A percentile compares a stretch with the other conserved stretches of the same genome.
Evolutionary conservation across 208 protist genomes (phyloP).

Genomic region (Trypanosomatidae sp.): DNA sequence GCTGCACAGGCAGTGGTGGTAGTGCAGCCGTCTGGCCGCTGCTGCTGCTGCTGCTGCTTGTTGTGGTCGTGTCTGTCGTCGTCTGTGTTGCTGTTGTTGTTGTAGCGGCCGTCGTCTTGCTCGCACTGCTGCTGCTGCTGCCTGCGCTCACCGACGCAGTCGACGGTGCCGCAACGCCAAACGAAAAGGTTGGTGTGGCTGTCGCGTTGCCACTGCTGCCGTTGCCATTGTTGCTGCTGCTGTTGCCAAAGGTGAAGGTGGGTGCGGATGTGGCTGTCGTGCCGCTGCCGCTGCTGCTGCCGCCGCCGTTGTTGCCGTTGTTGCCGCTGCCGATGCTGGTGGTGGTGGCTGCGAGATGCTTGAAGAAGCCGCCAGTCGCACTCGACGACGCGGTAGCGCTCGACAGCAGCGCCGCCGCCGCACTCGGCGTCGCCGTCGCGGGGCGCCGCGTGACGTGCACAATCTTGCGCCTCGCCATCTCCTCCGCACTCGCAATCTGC

Average conservation of each 20-base stretch:
- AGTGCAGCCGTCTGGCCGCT: not conserved
- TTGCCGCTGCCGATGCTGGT: not conserved
- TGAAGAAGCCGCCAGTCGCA: conserved; percentile 18
- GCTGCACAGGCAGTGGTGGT: not conserved
- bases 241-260: conserved; percentile 9
- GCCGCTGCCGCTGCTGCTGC: not conserved
- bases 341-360: conserved; percentile 1
- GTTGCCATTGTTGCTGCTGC: not conserved
- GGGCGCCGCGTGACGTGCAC: conserved; percentile 31
- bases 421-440: not conserved
- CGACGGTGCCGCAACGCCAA: conserved; percentile 2
- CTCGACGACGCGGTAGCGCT: too few relatives aligned
- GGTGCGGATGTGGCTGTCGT: not conserved
- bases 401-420: too few relatives aligned
- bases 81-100: conserved; percentile 1
- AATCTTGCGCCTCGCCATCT: conserved; percentile 54
- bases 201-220: not conserved
- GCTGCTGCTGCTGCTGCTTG: too few relatives aligned
- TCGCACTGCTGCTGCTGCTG: conserved; percentile 1
- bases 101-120: not conserved
- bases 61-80: too few relatives aligned
- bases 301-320: not conserved
- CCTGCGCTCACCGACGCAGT: conserved; percentile 1
- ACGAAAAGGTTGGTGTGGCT: not conserved
- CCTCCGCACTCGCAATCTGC: conserved; percentile 28